Evolutionary conservation across 192 early-diverging fungal genomes (phyloP), one percentile per base, ranked within the genome.

Genomic region (Allomyces javanicus): DNA sequence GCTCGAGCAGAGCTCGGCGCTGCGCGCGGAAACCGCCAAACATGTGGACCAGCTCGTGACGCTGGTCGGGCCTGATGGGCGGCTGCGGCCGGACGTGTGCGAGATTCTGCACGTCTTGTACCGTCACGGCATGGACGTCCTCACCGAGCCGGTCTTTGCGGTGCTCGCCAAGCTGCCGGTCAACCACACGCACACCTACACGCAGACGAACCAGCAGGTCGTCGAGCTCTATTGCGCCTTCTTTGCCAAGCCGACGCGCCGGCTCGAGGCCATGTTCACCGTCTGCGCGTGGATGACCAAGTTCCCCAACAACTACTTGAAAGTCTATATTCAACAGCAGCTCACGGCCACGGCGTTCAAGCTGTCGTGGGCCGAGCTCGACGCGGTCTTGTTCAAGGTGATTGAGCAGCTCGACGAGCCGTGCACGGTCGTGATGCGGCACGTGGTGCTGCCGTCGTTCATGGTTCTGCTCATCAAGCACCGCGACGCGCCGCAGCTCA

Each of bases 11-110:
- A 81, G 83, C 0, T 67, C 72, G 4, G 74, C 81, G 43, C 69
- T 92, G 64, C 82, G 87, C 61, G 75, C 81, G 23, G 87, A 87
- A 45, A 78, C 90, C 19, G 72, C 83, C 12, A 74, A 72, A n/a
- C 77, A 85, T 17, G 75, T 85, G 0, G 74, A 73, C 3, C 71
- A 76, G 62, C 66, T 92, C 19, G 81, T 87, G 11, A 68, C 69
- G 19, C 24, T 75, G 63, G 68, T 79, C 21, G 67, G 67, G n/a
- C 64, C 61, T 22, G 70, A 74, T 66, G 33, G 33, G 33, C 33
- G 33, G 33, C 9, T 40, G 33, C 33, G 33, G 7, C 33, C 33
- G 33, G 33, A 40, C 3, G 33, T 40, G 33, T 40, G 33, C 33
- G 33, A 40, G 33, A 40, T 40, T 40, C 9, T 40, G 33, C 33